Conservation (phyloP, 805 yeast species). For the Saccharomycopsis sp. region DNA sequence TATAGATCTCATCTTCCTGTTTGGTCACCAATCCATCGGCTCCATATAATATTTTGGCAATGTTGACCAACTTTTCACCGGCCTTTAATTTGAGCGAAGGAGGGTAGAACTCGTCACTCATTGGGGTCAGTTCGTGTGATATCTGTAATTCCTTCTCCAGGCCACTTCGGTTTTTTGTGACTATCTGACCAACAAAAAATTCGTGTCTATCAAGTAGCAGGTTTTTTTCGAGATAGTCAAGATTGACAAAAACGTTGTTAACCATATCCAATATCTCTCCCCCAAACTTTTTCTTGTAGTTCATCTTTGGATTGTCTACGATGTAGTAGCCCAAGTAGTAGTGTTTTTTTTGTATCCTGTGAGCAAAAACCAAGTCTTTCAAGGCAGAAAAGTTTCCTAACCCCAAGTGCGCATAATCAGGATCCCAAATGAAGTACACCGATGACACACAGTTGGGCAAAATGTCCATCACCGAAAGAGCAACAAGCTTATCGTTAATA, state of each 20-base stretch:
- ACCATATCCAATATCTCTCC: conserved; percentile 61
- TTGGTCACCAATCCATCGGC: conserved; percentile 27
- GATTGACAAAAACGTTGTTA: conserved; percentile 37
- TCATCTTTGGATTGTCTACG: conserved; percentile 76
- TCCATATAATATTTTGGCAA: conserved; percentile 38
- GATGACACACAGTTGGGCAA: conserved; percentile 73
- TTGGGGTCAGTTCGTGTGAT: background rate
- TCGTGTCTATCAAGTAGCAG: conserved; percentile 28
- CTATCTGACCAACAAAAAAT: conserved; percentile 18
- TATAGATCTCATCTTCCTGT: conserved; percentile 21
- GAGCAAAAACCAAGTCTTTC: conserved; percentile 54
- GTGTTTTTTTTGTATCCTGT: conserved; percentile 41
- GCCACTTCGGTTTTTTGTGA: background rate
- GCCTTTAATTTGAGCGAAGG: conserved; percentile 2
- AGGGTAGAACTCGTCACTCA: conserved; percentile 2
- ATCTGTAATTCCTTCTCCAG: background rate
- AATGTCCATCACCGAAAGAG: conserved; percentile 70
- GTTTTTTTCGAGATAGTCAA: conserved; percentile 27
- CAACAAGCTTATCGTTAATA: conserved; percentile 53
- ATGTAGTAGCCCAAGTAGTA: conserved; percentile 80
- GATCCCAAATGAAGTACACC: conserved; percentile 85
- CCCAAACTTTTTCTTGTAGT: conserved; percentile 71
- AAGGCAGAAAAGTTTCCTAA: conserved; percentile 75
- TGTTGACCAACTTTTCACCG: conserved; percentile 18
- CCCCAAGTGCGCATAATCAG: conserved; percentile 60